Base-by-base conservation (phyloP, 2,329 filamentous ascomycete genomes). In the Penicillium sp. region DNA sequence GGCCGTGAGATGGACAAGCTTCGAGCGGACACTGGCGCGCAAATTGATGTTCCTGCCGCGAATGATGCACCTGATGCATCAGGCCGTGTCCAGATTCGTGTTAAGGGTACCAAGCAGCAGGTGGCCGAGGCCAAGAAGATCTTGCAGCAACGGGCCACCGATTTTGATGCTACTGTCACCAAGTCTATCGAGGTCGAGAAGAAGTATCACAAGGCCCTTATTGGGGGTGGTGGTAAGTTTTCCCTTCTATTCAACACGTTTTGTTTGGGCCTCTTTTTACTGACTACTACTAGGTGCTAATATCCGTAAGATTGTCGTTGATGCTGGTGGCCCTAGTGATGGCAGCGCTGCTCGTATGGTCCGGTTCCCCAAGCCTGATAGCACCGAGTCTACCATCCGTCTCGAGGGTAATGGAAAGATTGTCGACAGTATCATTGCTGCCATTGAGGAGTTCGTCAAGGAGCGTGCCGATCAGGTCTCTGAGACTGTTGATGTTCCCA, bases 101-200 rank as follows among this genome's bases (percentile, higher is more conserved):
- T 99, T 75, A 96, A 92, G 83, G 95, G 95, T 54, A 96, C 92
- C 25, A 95, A 96, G 80, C 82, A 90, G 65, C 89, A 95, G 72
- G 95, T 99, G 50, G 88, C 92, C 49, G 90, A 93, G 65, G 93
- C 95, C 4, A 95, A 95, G 84, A 95, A 95, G 79, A 79, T 95
- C 50, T 83, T 99, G 25, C 87, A 93, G 74, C 90, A 95, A 77
- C 92, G 93, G 78, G 89, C 90, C 54, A 88, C 88, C 60, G 83
- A 92, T 21, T 97, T 97, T 66, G 92, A 98, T 68, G 88, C 95
- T 63, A 96, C 91, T n/a, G 83, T 97, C 50, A 86, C 88, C 16
- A 88, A 89, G 78, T 92, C 87, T 13, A 81, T 99, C 49, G 90
- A 96, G 33, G 87, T 99, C n/a, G 93, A 98, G 66, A 91, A 92